Percentiles rank a stretch among this genome's conserved stretches.
phyloP scores from a whole-genome alignment of 1,284 basidiomycete genomes.

The Leucoagaricus sp. region DNA sequence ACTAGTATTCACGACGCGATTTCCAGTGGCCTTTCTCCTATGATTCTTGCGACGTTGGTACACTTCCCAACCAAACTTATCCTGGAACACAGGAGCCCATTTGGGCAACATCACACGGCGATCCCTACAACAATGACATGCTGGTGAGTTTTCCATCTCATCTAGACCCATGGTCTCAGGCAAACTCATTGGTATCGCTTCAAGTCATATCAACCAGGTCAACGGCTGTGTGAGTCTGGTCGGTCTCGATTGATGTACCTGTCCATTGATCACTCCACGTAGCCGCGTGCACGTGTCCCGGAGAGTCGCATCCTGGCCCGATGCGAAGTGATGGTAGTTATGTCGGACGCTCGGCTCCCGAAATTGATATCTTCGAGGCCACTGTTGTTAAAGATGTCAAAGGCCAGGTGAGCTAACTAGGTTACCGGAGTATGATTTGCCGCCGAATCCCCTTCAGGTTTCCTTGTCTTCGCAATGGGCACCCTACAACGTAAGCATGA shows the following conservation, averaged over 20 bases:
- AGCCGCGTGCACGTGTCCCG: slow-evolving; percentile 77
- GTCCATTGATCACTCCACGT: slow-evolving; percentile 21
- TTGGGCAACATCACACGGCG: slow-evolving; percentile 45
- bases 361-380: slow-evolving; percentile 85
- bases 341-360: slow-evolving; percentile 79
- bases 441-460: slow-evolving; percentile 35
- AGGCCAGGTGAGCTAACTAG: slow-evolving; percentile 39
- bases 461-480: slow-evolving; percentile 68
- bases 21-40: slow-evolving; percentile 67
- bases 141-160: slow-evolving; percentile 33
- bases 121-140: slow-evolving; percentile 35
- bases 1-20: too few relatives aligned
- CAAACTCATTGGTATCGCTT: background rate
- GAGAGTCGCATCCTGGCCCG: slow-evolving; percentile 88
- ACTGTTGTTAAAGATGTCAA: slow-evolving; percentile 38
- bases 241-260: background rate
- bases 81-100: slow-evolving; percentile 52
- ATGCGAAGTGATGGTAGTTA: slow-evolving; percentile 58
- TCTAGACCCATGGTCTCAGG: background rate
- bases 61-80: slow-evolving; percentile 77
- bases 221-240: slow-evolving; percentile 67
- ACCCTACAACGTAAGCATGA: slow-evolving; percentile 38
- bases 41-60: slow-evolving; percentile 83
- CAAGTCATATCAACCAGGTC: slow-evolving; percentile 77
- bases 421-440: slow-evolving; percentile 8